These are phyloP conservation scores for Rhizophagus clarus DNA, from an alignment of 192 early-diverging fungal genomes.

Conservation along the genomic window DNA sequence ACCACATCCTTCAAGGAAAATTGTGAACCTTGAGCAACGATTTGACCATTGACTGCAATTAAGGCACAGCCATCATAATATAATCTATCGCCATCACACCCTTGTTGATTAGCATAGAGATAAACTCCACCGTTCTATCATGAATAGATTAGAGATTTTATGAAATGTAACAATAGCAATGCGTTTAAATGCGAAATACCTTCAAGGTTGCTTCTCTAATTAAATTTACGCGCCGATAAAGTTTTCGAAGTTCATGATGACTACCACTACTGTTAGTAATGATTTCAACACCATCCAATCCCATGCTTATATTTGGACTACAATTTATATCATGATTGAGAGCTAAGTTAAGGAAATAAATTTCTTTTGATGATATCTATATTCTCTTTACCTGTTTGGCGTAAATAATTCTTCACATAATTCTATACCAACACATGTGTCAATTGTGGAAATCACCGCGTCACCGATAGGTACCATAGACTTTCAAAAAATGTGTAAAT, in stretches of 20 bases:
- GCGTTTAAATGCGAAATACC: constrained; percentile 38
- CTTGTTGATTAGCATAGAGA: constrained; percentile 94
- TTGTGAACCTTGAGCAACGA: constrained; percentile 88
- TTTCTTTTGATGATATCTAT: too few species aligned
- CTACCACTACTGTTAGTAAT: constrained; percentile 94
- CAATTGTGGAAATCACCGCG: constrained; percentile 79
- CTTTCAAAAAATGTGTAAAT: constrained; percentile 33
- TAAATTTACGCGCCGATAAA: constrained; percentile 82
- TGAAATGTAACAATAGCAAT: too few species aligned
- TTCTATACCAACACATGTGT: constrained; percentile 92
- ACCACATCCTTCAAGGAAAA: constrained; percentile 93
- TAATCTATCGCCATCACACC: constrained; percentile 96
- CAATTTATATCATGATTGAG: not conserved
- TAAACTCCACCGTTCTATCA: constrained; percentile 88
- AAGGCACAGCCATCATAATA: constrained; percentile 97
- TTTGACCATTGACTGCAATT: constrained; percentile 86
- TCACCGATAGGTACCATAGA: constrained; percentile 87
- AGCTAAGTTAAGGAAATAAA: too few species aligned
- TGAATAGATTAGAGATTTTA: too few species aligned
- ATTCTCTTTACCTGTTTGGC: constrained; percentile 64
- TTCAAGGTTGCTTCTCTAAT: constrained; percentile 89
- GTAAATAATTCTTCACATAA: constrained; percentile 98
- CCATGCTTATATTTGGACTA: constrained; percentile 93
- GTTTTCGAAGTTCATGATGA: constrained; percentile 96
- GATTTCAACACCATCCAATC: constrained; percentile 95